Conservation (phyloP, 2,329 filamentous ascomycete genomes). For the Plenodomus lindquistii region DNA sequence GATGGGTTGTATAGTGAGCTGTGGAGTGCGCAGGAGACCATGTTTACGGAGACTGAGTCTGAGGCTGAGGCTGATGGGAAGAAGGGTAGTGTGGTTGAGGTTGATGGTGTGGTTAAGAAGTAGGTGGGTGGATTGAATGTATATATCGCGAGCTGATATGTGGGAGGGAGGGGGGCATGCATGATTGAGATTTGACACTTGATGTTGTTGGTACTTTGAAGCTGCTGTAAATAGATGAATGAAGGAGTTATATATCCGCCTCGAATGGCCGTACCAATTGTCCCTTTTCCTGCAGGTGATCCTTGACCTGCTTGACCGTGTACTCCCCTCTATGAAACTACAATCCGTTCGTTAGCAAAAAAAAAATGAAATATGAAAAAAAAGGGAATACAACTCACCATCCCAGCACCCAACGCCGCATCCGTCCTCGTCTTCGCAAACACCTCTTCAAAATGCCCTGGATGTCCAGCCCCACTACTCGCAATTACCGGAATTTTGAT, state of each 20-base stretch:
- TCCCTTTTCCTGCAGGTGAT: slow-evolving; percentile 71
- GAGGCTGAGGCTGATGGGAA: neutral
- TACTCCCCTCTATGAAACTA: slow-evolving; percentile 93
- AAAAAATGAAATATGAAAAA: neutral
- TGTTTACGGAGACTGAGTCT: slow-evolving; percentile 19
- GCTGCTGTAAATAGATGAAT: neutral
- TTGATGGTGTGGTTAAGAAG: neutral
- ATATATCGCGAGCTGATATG: too few species aligned
- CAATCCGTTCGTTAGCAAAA: slow-evolving; percentile 10
- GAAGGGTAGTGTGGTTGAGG: neutral
- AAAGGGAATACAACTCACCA: slow-evolving; percentile 58
- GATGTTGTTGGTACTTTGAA: too few species aligned
- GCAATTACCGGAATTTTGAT: slow-evolving; percentile 94
- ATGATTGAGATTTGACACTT: too few species aligned
- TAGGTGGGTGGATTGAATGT: neutral
- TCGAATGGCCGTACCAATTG: slow-evolving; percentile 82
- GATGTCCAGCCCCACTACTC: slow-evolving; percentile 86
- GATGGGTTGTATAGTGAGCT: slow-evolving; percentile 84
- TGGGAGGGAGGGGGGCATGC: too few species aligned
- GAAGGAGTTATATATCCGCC: slow-evolving; percentile 21
- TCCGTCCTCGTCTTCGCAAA: slow-evolving; percentile 85
- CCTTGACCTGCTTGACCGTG: slow-evolving; percentile 92
- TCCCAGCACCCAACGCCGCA: slow-evolving; percentile 91
- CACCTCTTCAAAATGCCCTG: slow-evolving; percentile 86
- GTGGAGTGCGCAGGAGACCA: slow-evolving; percentile 67